Percentiles rank a stretch among this genome's conserved stretches.
Evolutionary conservation across 2,329 filamentous ascomycete species (phyloP).

Genomic region (Neurospora sp.): DNA sequence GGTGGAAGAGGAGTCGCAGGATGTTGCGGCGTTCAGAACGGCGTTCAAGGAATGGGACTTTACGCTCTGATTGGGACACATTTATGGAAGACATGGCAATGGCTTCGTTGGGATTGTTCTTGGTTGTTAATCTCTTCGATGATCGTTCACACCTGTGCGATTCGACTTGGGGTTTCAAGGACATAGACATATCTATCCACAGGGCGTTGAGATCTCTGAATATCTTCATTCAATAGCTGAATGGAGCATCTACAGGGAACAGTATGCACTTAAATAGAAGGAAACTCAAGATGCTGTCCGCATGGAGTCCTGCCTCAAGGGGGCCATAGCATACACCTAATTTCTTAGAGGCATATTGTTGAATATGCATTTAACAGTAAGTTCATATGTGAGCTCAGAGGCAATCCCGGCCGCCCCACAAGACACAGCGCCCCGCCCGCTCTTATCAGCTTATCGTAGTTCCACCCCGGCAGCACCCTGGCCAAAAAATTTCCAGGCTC

Average conservation of each 20-base stretch:
- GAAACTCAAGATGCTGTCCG: background rate
- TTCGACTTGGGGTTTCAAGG: background rate
- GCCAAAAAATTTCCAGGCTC: constrained; percentile 17
- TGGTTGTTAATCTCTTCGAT: background rate
- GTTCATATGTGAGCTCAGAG: background rate
- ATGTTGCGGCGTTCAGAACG: constrained; percentile 69
- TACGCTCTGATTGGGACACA: constrained; percentile 30
- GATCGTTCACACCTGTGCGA: background rate
- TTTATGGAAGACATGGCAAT: background rate
- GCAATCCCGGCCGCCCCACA: background rate
- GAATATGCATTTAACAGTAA: background rate
- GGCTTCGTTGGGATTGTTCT: background rate
- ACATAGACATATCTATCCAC: background rate
- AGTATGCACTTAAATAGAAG: background rate
- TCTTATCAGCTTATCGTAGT: constrained; percentile 19
- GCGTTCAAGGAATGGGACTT: constrained; percentile 86
- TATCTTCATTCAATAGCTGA: background rate
- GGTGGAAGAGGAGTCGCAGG: constrained; percentile 64
- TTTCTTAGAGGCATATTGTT: background rate
- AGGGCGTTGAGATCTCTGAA: background rate
- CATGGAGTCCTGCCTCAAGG: background rate
- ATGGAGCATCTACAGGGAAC: background rate
- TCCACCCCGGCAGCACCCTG: constrained; percentile 8
- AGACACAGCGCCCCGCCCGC: constrained; percentile 3
- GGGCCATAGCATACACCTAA: background rate